Evolutionary conservation across 371 early-diverging fungal genomes (phyloP).

Genomic region (Lichtheimia hyalospora): DNA sequence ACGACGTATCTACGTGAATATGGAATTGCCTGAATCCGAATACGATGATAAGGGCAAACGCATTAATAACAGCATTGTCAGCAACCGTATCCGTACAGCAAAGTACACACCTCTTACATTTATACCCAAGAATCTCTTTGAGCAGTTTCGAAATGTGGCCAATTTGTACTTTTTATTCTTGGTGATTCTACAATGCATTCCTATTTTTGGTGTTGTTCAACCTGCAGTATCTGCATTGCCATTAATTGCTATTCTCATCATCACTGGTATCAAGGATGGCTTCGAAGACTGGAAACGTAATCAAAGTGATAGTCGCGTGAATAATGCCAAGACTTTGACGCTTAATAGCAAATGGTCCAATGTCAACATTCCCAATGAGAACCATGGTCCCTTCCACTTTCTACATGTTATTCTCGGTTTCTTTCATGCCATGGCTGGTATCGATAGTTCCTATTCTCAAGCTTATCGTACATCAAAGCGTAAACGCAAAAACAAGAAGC

Average conservation of each 20-base stretch:
- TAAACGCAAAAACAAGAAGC: slow-evolving; percentile 3
- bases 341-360: slow-evolving; percentile 54
- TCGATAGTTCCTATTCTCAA: slow-evolving; percentile 20
- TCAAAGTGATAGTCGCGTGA: slow-evolving; percentile 76
- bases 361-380: slow-evolving; percentile 40
- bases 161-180: slow-evolving; percentile 92
- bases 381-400: slow-evolving; percentile 22
- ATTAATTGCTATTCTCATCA: slow-evolving; percentile 73
- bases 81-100: slow-evolving; percentile 78
- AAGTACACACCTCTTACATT: slow-evolving; percentile 87
- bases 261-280: slow-evolving; percentile 92
- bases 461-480: slow-evolving; percentile 11
- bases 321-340: slow-evolving; percentile 49
- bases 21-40: slow-evolving; percentile 28
- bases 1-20: slow-evolving; percentile 43
- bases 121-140: slow-evolving; percentile 89
- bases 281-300: slow-evolving; percentile 94
- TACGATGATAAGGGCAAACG: slow-evolving; percentile 24
- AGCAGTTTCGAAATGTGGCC: slow-evolving; percentile 90
- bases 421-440: slow-evolving; percentile 26
- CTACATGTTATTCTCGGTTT: slow-evolving; percentile 30
- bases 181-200: slow-evolving; percentile 82
- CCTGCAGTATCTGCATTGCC: slow-evolving; percentile 86
- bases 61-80: slow-evolving; percentile 21
- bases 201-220: slow-evolving; percentile 66